Evolutionary conservation across 2,329 filamentous ascomycete species (phyloP), one percentile per base, ranked within the genome.

Genomic region (Ascochyta lentis): DNA sequence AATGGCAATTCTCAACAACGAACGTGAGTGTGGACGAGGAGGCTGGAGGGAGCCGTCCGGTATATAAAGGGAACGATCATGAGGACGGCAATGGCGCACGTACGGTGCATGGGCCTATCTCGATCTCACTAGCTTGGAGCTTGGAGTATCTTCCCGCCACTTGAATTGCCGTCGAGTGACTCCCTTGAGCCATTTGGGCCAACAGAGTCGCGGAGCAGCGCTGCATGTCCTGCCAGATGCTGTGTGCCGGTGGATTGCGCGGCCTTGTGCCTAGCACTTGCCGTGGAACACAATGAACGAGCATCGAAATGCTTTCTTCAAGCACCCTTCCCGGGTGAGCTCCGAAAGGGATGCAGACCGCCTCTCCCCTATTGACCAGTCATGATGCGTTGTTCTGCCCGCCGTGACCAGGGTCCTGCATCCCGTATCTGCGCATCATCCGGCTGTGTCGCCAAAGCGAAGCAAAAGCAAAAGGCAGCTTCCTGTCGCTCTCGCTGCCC

Each of bases 61-160:
- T 63, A 69, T 69, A 73, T 70, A 71, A 68, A 70, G 61, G 64
- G 59, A 64, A 65, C 52, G 53, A 60, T 61, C 56, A 56, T 63
- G 47, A 56, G 58, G 60, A 64, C 54, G 54, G 53, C 53, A 52
- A 43, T 49, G 39, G 54, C 54, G 48, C 54, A 56, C 51, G 51
- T 49, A 33, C 48, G 40, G 44, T 45, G 54, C 54, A 52, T 52
- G 54, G 54, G 39, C 54, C 58, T 61, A 41, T 46, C 48, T 52
- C 54, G 54, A 57, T 44, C 43, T 38, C 44, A 40, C 41, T 57
- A 57, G 54, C 54, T 37, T 37, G 44, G 29, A 53, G 49, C 54
- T 56, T 46, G 53, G 53, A 42, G 47, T 38, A 31, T 46, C 48
- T 56, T 47, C 49, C 50, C 54, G 54, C 44, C 53, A 49, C 44